These are phyloP conservation scores for Ailanthus altissimus DNA, from an alignment of 345 rosid genomes.

Conservation along the genomic window DNA sequence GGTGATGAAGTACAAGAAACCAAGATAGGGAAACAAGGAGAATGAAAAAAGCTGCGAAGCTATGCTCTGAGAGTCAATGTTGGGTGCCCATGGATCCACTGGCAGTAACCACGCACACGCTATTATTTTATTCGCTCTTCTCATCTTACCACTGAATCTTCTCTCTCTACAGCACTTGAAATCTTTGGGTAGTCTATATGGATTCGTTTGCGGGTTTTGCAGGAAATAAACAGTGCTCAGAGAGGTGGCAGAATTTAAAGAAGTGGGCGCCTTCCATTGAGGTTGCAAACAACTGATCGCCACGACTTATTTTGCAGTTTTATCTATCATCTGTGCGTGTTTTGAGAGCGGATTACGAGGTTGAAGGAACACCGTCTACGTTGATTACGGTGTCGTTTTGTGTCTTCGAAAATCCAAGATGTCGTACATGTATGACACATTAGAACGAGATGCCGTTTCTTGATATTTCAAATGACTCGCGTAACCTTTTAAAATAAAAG, in stretches of 20 bases:
- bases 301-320: constrained; percentile 13
- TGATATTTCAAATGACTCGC: not conserved
- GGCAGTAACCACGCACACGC: constrained; percentile 56
- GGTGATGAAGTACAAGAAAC: constrained; percentile 88
- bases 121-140: constrained; percentile 33
- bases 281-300: constrained; percentile 28
- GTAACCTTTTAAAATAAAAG: no score
- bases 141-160: constrained; percentile 18
- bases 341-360: not conserved
- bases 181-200: constrained; percentile 19
- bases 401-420: no score
- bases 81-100: constrained; percentile 89
- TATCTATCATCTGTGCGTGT: not conserved
- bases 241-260: constrained; percentile 15
- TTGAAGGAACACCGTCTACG: not conserved
- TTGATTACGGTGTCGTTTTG: not conserved
- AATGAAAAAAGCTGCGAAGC: constrained; percentile 80
- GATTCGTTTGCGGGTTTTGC: constrained; percentile 18
- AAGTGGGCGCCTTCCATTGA: constrained; percentile 18
- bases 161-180: constrained; percentile 17
- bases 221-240: constrained; percentile 26
- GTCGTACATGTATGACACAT: no score
- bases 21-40: constrained; percentile 83
- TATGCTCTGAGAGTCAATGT: constrained; percentile 73
- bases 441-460: not conserved